Conservation (phyloP, 495 filamentous ascomycete species). For the Penicillium paradoxum region DNA sequence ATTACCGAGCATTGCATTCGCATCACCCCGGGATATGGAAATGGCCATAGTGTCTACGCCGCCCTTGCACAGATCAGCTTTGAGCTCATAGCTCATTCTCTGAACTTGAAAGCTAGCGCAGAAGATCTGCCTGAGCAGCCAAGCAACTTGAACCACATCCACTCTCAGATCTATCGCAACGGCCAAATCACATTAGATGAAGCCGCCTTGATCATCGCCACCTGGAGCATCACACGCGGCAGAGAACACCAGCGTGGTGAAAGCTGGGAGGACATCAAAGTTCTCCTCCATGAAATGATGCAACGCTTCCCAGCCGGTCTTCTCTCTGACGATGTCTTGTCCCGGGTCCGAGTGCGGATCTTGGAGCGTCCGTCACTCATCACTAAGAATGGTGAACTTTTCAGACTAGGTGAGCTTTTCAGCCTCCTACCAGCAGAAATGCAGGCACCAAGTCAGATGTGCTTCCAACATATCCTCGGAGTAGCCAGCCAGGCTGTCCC, state of each 20-base stretch:
- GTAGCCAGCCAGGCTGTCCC: constrained; percentile 18
- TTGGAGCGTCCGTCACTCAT: constrained; percentile 37
- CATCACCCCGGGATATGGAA: constrained; percentile 32
- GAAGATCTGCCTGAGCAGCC: constrained; percentile 23
- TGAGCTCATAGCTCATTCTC: constrained; percentile 41
- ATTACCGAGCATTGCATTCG: constrained; percentile 32
- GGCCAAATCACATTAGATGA: constrained; percentile 38
- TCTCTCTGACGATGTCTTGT: constrained; percentile 28
- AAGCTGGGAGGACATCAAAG: constrained; percentile 33
- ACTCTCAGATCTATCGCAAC: constrained; percentile 41
- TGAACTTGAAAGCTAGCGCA: constrained; percentile 27
- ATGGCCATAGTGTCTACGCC: constrained; percentile 33
- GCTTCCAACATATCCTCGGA: constrained; percentile 22
- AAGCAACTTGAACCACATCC: constrained; percentile 36
- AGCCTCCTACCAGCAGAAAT: constrained; percentile 29
- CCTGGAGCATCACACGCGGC: constrained; percentile 37
- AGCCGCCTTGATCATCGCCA: constrained; percentile 37
- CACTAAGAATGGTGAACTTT: constrained; percentile 35
- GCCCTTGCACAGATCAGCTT: constrained; percentile 40
- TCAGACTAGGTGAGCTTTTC: constrained; percentile 31
- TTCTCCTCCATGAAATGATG: constrained; percentile 29
- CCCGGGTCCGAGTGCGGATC: constrained; percentile 31
- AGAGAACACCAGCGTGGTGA: constrained; percentile 25
- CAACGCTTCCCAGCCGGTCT: constrained; percentile 27
- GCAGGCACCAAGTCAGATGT: constrained; percentile 21